Base-by-base conservation (phyloP, 805 yeast genomes). In the Yamadazyma kitorensis region DNA sequence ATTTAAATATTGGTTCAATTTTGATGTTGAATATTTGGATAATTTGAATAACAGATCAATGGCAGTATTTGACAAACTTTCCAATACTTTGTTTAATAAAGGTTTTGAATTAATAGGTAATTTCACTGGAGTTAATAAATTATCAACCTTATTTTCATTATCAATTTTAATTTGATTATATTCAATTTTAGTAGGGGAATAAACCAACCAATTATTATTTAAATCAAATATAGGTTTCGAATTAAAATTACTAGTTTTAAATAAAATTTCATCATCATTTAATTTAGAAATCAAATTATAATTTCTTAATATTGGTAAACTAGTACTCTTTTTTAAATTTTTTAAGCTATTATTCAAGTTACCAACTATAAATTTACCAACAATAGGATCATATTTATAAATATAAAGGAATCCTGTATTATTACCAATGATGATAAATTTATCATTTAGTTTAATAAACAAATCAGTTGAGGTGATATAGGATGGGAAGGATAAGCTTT, bases 11-110 rank as follows among this genome's bases (percentile, higher is more conserved):
- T 60, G 54, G 28, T 59, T 67, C 17, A 76, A 44, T 31, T 69
- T 74, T 2, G 61, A 55, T 8, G 74, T 64, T 5, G 53, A 45
- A 12, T 36, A 35, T 37, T 75, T 78, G 0, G 80, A 64, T 6
- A 78, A 46, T 43, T 63, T 67, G 41, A 62, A 56, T 11, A 74
- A 45, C 9, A 74, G 69, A 51, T 75, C 84, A 12, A 78, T 52
- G 0, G 84, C 78, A 2, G 72, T 61, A 36, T 67, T 64, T 2
- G 82, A 74, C 10, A 79, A 45, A 11, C 66, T 59, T 8, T 72
- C 66, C 34, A 78, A 49, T 1, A 79, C 66, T 32, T 74, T 64
- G 29, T 68, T 66, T 22, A 74, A 56, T 24, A 76, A 54, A 2
- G 76, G 74, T 3, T 70, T 68, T 3, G 67, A 61, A 10, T 62